phyloP scores from a whole-genome alignment of 805 yeast species.

The Ogataea siamensis region DNA sequence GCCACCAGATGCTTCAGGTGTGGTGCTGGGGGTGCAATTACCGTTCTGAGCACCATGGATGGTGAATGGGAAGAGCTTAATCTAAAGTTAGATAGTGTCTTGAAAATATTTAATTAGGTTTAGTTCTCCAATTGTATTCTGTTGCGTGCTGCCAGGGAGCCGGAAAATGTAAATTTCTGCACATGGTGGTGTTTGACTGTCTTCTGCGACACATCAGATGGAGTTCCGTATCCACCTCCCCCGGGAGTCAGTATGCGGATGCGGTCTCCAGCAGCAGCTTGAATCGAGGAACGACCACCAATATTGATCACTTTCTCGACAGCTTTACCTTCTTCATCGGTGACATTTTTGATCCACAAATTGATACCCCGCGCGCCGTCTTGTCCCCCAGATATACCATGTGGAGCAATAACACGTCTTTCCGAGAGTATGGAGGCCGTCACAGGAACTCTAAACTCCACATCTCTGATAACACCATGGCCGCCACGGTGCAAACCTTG shows the following conservation, averaged over 20 bases:
- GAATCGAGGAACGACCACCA: conserved; percentile 71
- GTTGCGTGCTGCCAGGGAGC: conserved; percentile 32
- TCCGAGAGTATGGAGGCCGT: conserved; percentile 83
- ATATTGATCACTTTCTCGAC: conserved; percentile 45
- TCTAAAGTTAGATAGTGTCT: conserved; percentile 73
- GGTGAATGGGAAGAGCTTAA: conserved; percentile 94
- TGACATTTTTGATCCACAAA: conserved; percentile 41
- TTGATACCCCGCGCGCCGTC: conserved; percentile 74
- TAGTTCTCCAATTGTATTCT: conserved; percentile 34
- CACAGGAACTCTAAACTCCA: conserved; percentile 71
- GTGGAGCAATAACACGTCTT: conserved; percentile 80
- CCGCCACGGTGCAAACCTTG: conserved; percentile 73
- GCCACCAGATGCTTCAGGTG: conserved; percentile 59
- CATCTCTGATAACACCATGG: conserved; percentile 80
- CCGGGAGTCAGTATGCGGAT: conserved; percentile 75
- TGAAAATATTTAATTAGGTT: conserved; percentile 56
- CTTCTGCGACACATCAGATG: conserved; percentile 6
- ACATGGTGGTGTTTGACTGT: conserved; percentile 12
- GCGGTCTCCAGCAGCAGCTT: conserved; percentile 60
- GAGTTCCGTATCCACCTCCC: conserved; percentile 75
- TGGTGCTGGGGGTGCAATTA: conserved; percentile 99
- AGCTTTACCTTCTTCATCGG: conserved; percentile 31
- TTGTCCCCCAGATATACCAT: conserved; percentile 81
- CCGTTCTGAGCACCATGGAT: conserved; percentile 76
- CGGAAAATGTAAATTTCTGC: conserved; percentile 27